Base-by-base conservation (phyloP, 116 monocot species). In the Zostera marina region DNA sequence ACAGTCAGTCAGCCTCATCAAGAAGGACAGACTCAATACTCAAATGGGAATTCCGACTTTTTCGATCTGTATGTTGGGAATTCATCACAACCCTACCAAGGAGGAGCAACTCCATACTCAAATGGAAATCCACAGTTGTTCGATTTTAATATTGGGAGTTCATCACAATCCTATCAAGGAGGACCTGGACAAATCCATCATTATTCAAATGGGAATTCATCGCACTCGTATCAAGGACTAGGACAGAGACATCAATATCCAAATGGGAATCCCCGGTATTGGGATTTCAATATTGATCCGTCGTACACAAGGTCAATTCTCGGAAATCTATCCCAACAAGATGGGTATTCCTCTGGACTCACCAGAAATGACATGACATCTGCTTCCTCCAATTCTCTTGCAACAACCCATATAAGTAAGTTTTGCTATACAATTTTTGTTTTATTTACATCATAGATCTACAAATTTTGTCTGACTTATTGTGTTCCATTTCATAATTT, bases 111-210 rank as follows among this genome's bases (percentile, higher is more conserved):
- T n/a, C n/a, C n/a, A n/a, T n/a, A n/a, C n/a, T n/a, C n/a, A n/a
- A n/a, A n/a, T n/a, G n/a, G n/a, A n/a, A n/a, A n/a, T n/a, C n/a
- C n/a, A n/a, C 15, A 46, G 7, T 22, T 23, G 41, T 41, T 17
- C 20, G 60, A 14, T 13, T 14, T 47, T 47, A 13, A 14, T 47
- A 17, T n/a, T n/a, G n/a, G n/a, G n/a, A n/a, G n/a, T 17, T 47
- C 47, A 47, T 47, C 17, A n/a, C 47, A 47, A 47, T 47, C 47
- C 47, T n/a, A 47, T 14, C 47, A n/a, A n/a, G n/a, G n/a, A n/a
- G n/a, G n/a, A n/a, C n/a, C n/a, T n/a, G n/a, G n/a, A n/a, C n/a
- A n/a, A n/a, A n/a, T n/a, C n/a, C n/a, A n/a, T n/a, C n/a, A n/a
- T n/a, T n/a, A n/a, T n/a, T n/a, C n/a, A n/a, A n/a, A n/a, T n/a